Evolutionary conservation across 2,329 filamentous ascomycete genomes (phyloP), one percentile per base, ranked within the genome.

Genomic region (Colletotrichum tabaci): DNA sequence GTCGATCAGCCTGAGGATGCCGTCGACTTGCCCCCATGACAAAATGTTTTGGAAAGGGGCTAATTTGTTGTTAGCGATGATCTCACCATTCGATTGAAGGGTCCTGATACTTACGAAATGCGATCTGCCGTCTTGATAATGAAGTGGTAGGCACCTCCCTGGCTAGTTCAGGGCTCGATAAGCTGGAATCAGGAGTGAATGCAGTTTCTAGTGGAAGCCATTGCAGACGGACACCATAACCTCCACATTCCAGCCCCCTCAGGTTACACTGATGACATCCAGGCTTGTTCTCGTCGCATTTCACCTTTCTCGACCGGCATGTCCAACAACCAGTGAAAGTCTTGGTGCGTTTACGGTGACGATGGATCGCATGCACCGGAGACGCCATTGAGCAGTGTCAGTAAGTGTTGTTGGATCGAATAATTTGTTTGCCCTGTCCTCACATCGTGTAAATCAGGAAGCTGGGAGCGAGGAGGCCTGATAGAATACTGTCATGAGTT

Each of bases 291-390:
- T 82, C 80, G 61, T 82, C 81, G 21, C 63, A 66, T 74, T 82
- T 82, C 69, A 81, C 77, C 71, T 79, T 79, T 21, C 80, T 76
- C 26, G 77, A 72, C 18, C 80, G 80, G 73, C 80, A 82, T 10
- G 80, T 80, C 79, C 79, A 81, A 67, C 80, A 82, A 9, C 80
- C 80, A 5, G 74, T 77, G 66, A 79, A 78, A 3, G 75, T 78
- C 69, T 79, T 79, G 46, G 69, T 76, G 23, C 75, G 73, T 38
- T 77, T 78, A 23, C 74, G 64, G 60, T 71, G 26, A 8, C 21
- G 42, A 47, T 61, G 4, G 30, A n/a, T n/a, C 1, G 16, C 3
- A 6, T 23, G 23, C 26, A 8, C 35, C 13, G 38, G 16, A 42
- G 38, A 23, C 5, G 35, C 38, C 55, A 57, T 57, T 13, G 55